Base-by-base conservation (phyloP, 345 rosid species). In the Lumnitzera racemosa region DNA sequence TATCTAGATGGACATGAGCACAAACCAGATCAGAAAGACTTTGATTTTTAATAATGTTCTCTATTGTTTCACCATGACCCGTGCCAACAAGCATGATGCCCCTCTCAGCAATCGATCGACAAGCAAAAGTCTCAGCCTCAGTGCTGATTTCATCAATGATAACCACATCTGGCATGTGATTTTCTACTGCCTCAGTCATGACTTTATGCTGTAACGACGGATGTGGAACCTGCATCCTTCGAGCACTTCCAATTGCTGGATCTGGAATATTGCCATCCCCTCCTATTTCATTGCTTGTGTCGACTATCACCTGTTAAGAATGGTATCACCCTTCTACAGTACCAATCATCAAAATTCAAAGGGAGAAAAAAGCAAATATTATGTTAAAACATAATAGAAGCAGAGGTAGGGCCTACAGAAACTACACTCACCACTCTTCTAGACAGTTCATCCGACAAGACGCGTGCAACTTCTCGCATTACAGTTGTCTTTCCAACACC, bases 401-500 rank as follows among this genome's bases (percentile, higher is more conserved):
- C 11, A 9, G 43, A 3, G 3, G 7, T 29, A 29, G 36, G 36
- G 36, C 36, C 7, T 29, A 24, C 24, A 61, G 47, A 62, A 46
- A 55, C 62, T 31, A n/a, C 48, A 70, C 74, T 6, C 58, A 85
- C 91, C 78, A 86, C 89, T 76, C 85, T 72, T 67, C 80, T 86
- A 47, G 68, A 74, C 62, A 83, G 80, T 61, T 86, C 81, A 61
- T 86, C 81, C 4, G 89, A 77, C 59, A 86, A 74, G 56, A 83
- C 83, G 65, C 77, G 85, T 51, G 89, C 85, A 52, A 81, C 76
- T 76, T 86, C 87, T 66, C 87, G 71, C 81, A 83, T 65, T 31
- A 81, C 78, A 51, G 89, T 86, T 20, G 89, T 86, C 82, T 86
- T 86, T 23, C 92, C 92, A 70, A 86, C 87, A 46, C 92, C 89